Evolutionary conservation across 1,284 basidiomycete genomes (phyloP), one percentile per base, ranked within the genome.

Genomic region (Cutaneotrichosporon cavernicola): DNA sequence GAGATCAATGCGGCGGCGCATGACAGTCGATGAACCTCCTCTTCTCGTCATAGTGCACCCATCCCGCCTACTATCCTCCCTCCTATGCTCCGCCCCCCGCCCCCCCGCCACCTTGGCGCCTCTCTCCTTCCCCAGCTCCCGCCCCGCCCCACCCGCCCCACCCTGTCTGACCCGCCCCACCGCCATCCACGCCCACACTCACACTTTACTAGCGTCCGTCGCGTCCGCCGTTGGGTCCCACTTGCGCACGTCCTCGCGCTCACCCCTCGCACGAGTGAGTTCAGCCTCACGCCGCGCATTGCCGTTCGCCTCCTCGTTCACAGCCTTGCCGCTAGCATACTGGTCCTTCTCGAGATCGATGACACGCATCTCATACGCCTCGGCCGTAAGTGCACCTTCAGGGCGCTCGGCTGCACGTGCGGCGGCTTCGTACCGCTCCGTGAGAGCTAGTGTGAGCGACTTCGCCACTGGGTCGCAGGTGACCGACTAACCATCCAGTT

Each of bases 231-330:
- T 74, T 8, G 75, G 66, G 34, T 75, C 69, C 47, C 67, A 65
- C 36, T 62, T 61, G 31, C 67, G 71, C 32, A 76, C 67, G 58
- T 75, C 73, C 38, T 74, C 75, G 56, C 73, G 72, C 64, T 75
- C 72, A 2, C 57, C 56, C 34, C 66, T 70, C 56, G 67, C 70
- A 46, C 68, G 71, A 32, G 64, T 65, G 61, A 80, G 62, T 63
- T 80, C 78, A 8, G 67, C 72, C 63, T 80, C 76, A 51, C 71
- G 70, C 60, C 73, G 73, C 4, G 69, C 70, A 21, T 76, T 65
- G 16, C 26, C 47, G 10, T 68, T 67, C 66, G 75, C 71, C 57
- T 76, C 76, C 63, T 79, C 77, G 57, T 73, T 76, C 32, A 80
- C 60, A 50, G 70, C 64, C 63, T 79, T 79, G 11, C 70, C 72